Conservation (phyloP, 1,139 yeast genomes). For the Sugiyamaella novakii region DNA sequence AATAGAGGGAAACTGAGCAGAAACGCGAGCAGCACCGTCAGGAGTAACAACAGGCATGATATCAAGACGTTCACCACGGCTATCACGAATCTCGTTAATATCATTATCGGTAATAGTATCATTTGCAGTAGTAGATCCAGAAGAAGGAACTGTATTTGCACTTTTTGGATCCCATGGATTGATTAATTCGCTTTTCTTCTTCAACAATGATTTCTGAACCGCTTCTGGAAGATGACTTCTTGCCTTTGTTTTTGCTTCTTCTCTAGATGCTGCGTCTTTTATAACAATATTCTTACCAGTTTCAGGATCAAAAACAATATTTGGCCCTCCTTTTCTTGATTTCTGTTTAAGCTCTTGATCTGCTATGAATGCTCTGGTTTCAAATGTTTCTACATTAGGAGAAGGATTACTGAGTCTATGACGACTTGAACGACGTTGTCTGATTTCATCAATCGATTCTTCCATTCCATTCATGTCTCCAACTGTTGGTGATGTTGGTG, state of each 20-base stretch:
- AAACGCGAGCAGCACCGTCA: slow-evolving; percentile 17
- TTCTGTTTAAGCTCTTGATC: slow-evolving; percentile 7
- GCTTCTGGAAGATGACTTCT: slow-evolving; percentile 17
- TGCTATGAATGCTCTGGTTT: slow-evolving; percentile 6
- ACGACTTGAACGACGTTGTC: slow-evolving; percentile 13
- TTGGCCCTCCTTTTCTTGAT: slow-evolving; percentile 10
- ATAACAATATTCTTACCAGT: slow-evolving; percentile 18
- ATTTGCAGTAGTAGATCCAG: slow-evolving; percentile 4
- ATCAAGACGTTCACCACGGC: slow-evolving; percentile 6
- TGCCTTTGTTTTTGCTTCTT: slow-evolving; percentile 15
- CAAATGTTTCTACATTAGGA: slow-evolving; percentile 18
- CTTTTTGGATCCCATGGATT: slow-evolving; percentile 9
- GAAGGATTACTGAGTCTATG: slow-evolving; percentile 22
- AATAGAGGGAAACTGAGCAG: slow-evolving; percentile 17
- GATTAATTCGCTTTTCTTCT: slow-evolving; percentile 12
- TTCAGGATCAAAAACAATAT: slow-evolving; percentile 20
- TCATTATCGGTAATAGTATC: slow-evolving; percentile 5
- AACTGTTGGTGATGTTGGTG: not conserved
- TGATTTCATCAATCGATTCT: not conserved
- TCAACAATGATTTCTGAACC: slow-evolving; percentile 13
- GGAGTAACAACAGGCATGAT: slow-evolving; percentile 13
- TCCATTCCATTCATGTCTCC: not conserved
- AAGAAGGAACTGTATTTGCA: slow-evolving; percentile 5
- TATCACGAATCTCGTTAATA: not conserved
- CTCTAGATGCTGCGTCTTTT: slow-evolving; percentile 12